Evolutionary conservation across 2,329 filamentous ascomycete species (phyloP).

Genomic region (Neonectria faginata): DNA sequence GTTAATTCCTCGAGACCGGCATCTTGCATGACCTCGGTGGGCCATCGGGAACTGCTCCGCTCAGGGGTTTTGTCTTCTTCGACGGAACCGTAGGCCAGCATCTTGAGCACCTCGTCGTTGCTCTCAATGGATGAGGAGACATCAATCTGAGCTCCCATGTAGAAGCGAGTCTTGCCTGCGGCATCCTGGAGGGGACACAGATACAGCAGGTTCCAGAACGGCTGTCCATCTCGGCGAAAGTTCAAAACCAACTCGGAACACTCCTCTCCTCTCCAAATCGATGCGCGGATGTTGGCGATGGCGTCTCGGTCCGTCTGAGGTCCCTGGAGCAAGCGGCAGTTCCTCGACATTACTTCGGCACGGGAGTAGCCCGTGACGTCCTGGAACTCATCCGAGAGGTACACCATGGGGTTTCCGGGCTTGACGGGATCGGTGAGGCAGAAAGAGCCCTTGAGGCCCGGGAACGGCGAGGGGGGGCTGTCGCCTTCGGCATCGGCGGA

Average conservation of each 20-base stretch:
- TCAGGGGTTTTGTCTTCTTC: conserved; percentile 38
- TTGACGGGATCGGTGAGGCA: conserved; percentile 65
- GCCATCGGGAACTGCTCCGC: conserved; percentile 29
- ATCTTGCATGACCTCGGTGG: conserved; percentile 34
- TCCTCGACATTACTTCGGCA: conserved; percentile 60
- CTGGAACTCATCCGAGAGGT: conserved; percentile 63
- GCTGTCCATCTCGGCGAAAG: conserved; percentile 61
- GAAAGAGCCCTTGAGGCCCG: conserved; percentile 69
- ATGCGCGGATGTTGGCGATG: conserved; percentile 55
- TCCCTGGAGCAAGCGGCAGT: conserved; percentile 64
- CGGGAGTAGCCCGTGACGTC: conserved; percentile 62
- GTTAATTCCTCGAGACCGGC: conserved; percentile 44
- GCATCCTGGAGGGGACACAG: conserved; percentile 63
- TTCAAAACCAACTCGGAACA: conserved; percentile 64
- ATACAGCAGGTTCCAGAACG: conserved; percentile 69
- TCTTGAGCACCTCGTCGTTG: conserved; percentile 62
- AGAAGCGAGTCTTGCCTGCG: conserved; percentile 61
- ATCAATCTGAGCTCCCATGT: conserved; percentile 68
- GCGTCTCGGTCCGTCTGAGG: conserved; percentile 57
- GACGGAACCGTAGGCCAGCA: conserved; percentile 55
- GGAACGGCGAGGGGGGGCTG: conserved; percentile 53
- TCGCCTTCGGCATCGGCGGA: conserved; percentile 51
- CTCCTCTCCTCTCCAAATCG: conserved; percentile 57
- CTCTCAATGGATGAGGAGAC: conserved; percentile 65
- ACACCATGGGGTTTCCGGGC: conserved; percentile 63